phyloP scores from a whole-genome alignment of 2,329 filamentous ascomycete species.

The Colletotrichum sp. region DNA sequence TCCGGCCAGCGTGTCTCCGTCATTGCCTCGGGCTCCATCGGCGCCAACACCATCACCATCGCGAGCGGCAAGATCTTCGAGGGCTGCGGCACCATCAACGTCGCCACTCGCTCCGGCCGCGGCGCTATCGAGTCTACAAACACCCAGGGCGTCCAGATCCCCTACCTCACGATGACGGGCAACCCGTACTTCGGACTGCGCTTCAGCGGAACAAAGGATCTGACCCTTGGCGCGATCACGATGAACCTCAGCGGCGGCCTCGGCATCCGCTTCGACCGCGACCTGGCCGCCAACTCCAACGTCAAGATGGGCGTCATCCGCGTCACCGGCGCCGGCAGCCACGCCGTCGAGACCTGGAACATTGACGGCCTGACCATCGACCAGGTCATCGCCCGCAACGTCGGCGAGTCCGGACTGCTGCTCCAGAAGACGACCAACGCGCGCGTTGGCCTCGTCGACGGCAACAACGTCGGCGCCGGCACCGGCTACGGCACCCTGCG shows the following conservation, averaged over 20 bases:
- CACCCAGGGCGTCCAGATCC: conserved; percentile 55
- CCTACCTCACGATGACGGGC: conserved; percentile 62
- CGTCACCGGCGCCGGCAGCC: conserved; percentile 58
- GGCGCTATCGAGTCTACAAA: conserved; percentile 60
- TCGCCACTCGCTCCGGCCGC: conserved; percentile 42
- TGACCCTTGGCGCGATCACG: conserved; percentile 56
- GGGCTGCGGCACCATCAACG: conserved; percentile 62
- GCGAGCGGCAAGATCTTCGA: conserved; percentile 61
- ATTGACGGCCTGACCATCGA: conserved; percentile 59
- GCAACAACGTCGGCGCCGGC: conserved; percentile 56
- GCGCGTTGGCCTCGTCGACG: conserved; percentile 58
- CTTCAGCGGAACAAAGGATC: conserved; percentile 55
- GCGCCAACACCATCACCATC: conserved; percentile 56
- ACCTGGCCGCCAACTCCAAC: conserved; percentile 55
- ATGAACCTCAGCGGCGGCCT: conserved; percentile 60
- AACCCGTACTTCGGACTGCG: conserved; percentile 62
- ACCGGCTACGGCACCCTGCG: conserved; percentile 62
- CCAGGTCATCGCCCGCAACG: conserved; percentile 56
- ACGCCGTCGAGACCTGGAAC: conserved; percentile 66
- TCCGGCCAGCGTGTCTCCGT: conserved; percentile 59
- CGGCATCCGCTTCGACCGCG: conserved; percentile 63
- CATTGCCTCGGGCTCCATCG: conserved; percentile 60
- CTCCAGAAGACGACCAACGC: conserved; percentile 59
- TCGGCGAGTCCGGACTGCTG: conserved; percentile 62
- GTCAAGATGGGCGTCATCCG: conserved; percentile 58